A percentile compares a stretch with the other conserved stretches of the same genome.
These are phyloP conservation scores for Oryza nivara DNA, from an alignment of 176 grass and related monocot genomes.

Conservation along the genomic window DNA sequence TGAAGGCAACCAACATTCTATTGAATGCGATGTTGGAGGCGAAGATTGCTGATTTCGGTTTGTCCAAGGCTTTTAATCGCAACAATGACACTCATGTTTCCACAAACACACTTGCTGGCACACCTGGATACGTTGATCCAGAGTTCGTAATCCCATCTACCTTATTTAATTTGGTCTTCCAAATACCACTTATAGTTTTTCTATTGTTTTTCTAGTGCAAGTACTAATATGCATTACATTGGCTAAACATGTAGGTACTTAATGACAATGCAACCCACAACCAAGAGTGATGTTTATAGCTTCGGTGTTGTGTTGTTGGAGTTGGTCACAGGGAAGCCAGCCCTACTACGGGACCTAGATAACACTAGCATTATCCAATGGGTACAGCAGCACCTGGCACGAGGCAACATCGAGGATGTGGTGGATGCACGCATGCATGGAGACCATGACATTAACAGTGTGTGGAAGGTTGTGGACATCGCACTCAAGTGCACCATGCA, in stretches of 20 bases:
- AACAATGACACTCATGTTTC: conserved; percentile 39
- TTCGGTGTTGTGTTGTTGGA: conserved; percentile 60
- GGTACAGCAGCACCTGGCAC: conserved; percentile 18
- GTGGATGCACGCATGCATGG: conserved; percentile 41
- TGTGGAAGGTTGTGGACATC: conserved; percentile 56
- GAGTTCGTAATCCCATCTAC: conserved; percentile 40
- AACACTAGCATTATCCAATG: conserved; percentile 33
- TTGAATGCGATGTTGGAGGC: conserved; percentile 53
- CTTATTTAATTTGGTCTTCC: background rate
- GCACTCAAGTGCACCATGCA: conserved; percentile 62
- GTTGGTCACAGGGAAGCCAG: conserved; percentile 35
- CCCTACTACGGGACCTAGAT: conserved; percentile 25
- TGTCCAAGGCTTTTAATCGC: conserved; percentile 44
- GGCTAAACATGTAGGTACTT: conserved; percentile 30
- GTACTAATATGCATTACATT: background rate
- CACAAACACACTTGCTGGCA: conserved; percentile 28
- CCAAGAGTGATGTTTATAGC: conserved; percentile 67
- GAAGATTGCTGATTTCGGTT: conserved; percentile 73
- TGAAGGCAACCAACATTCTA: conserved; percentile 66
- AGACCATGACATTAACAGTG: conserved; percentile 41
- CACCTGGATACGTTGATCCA: conserved; percentile 59
- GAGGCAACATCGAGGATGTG: conserved; percentile 47
- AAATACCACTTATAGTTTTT: background rate
- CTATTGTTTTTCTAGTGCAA: background rate
- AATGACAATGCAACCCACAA: background rate